Base-by-base conservation (phyloP, 1,284 basidiomycete genomes). In the Austroboletus niveus region DNA sequence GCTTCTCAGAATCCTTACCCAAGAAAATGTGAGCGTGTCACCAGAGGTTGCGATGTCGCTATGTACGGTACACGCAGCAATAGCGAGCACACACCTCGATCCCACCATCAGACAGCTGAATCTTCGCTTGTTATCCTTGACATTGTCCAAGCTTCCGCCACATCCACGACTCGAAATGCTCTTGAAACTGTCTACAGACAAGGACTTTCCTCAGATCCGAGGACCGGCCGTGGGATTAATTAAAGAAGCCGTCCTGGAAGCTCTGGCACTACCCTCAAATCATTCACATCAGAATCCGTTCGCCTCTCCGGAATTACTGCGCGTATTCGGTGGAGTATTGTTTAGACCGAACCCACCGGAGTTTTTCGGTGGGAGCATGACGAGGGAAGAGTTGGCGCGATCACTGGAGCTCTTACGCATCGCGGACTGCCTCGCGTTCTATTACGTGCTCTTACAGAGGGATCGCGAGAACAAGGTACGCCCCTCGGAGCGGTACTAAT, bases 141-240 rank as follows among this genome's bases (percentile, higher is more conserved):
- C 82, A 2, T 71, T 88, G 15, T 65, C 72, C 1, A 69, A 74
- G 3, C 68, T 77, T 2, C 77, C 79, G 1, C 64, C 79, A 0
- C 61, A 69, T 35, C 57, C 81, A 1, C 78, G 79, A 5, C 69
- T 87, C 24, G 74, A 78, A 32, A 68, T 84, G 8, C 72, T 89
- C 4, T 65, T 71, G 8, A 80, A 80, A 24, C 72, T 87, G 12
- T 72, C 77, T 2, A 70, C 71, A 8, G 71, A 78, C 45, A 63
- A 64, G 8, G 69, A 76, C 15, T 77, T 79, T 44, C 81, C 81
- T 0, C 82, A 84, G 59, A 84, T 89, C 75, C 75, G 81, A 9
- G 77, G 81, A 0, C 84, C 87, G 0, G 78, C 82, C 0, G 73
- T 89, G 2, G 82, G 83, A 0, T 70, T 89, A 6, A 72, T 87